phyloP scores from a whole-genome alignment of 2,329 filamentous ascomycete genomes.

The Graphilbum ipis-grandicollis region DNA sequence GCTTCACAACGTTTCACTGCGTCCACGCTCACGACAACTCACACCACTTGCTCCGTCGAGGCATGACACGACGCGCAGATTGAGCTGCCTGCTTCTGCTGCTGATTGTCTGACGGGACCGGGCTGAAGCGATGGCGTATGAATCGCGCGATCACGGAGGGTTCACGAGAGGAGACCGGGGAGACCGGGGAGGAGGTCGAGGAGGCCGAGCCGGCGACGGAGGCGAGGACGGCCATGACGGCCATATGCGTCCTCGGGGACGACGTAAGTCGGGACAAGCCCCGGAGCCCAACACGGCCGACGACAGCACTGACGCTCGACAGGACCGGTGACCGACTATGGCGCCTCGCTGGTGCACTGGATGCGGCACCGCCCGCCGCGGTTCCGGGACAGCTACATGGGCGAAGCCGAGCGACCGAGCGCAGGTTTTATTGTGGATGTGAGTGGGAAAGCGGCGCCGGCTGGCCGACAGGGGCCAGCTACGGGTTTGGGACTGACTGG shows the following conservation, averaged over 20 bases:
- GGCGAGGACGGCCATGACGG: slow-evolving; percentile 4
- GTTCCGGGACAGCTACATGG: slow-evolving; percentile 52
- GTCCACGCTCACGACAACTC: neutral
- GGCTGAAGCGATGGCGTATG: slow-evolving; percentile 10
- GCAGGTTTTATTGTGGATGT: slow-evolving; percentile 83
- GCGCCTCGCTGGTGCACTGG: slow-evolving; percentile 79
- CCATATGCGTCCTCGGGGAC: slow-evolving; percentile 8
- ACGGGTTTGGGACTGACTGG: neutral
- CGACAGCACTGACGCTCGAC: no score
- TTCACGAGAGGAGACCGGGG: neutral
- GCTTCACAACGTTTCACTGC: no score
- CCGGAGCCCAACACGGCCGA: no score
- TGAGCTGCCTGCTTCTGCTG: neutral
- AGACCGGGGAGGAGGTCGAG: neutral
- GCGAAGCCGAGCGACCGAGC: slow-evolving; percentile 72
- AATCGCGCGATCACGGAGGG: slow-evolving; percentile 7
- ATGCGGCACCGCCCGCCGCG: slow-evolving; percentile 66
- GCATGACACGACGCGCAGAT: neutral
- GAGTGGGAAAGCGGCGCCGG: no score
- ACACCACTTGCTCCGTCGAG: neutral
- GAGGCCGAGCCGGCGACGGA: slow-evolving; percentile 1
- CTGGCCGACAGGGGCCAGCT: no score
- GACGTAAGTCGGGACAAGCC: slow-evolving; percentile 7
- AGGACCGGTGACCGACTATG: slow-evolving; percentile 90
- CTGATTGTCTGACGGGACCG: neutral